Conservation (phyloP, 768 basidiomycete genomes). For the Boletus rubescentipes region DNA sequence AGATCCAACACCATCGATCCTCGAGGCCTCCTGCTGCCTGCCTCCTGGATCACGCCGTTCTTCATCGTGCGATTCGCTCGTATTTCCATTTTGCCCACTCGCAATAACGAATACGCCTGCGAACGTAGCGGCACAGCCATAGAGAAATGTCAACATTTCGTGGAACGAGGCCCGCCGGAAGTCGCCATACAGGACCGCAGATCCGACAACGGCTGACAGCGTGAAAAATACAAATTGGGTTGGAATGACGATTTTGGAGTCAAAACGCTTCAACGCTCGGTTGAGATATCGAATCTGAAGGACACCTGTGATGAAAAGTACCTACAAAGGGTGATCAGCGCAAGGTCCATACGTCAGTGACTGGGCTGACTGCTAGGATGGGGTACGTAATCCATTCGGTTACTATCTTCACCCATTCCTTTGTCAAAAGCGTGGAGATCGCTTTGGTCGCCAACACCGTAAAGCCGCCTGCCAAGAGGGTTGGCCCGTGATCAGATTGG, state of each 20-base stretch:
- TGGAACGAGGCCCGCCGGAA: constrained; percentile 83
- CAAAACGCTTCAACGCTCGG: constrained; percentile 88
- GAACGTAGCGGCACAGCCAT: constrained; percentile 89
- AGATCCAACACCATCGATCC: constrained; percentile 25
- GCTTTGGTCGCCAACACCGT: constrained; percentile 95
- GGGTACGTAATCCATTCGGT: constrained; percentile 82
- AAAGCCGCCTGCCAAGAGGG: constrained; percentile 65
- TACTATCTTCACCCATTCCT: constrained; percentile 76
- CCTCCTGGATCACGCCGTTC: constrained; percentile 34
- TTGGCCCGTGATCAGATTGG: neutral
- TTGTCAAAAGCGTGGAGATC: constrained; percentile 79
- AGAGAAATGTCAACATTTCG: constrained; percentile 78
- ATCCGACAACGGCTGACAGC: constrained; percentile 88
- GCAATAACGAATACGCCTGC: constrained; percentile 88
- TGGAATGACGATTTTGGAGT: constrained; percentile 93
- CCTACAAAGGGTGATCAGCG: constrained; percentile 38
- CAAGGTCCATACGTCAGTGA: neutral
- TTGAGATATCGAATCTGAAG: constrained; percentile 87
- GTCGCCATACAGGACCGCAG: constrained; percentile 91
- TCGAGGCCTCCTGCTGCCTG: constrained; percentile 28
- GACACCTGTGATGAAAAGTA: constrained; percentile 70
- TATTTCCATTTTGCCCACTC: constrained; percentile 45
- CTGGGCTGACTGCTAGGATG: constrained; percentile 55
- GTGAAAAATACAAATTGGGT: constrained; percentile 96
- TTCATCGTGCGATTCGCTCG: constrained; percentile 31